These are phyloP conservation scores for Boletus tylopilopsis DNA, from an alignment of 768 basidiomycete species.

Conservation along the genomic window DNA sequence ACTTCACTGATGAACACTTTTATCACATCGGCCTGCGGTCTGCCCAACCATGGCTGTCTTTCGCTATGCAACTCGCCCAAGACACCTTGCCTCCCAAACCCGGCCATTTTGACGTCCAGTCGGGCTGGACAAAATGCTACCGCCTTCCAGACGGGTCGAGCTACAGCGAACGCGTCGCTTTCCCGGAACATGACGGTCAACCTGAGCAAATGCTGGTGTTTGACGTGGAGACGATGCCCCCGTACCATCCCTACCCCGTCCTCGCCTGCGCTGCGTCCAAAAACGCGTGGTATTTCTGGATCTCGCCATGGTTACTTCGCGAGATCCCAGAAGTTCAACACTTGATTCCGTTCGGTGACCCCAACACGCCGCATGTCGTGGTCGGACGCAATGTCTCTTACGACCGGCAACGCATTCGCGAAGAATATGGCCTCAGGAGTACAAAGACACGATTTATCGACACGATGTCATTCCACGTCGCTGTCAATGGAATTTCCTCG, in stretches of 20 bases:
- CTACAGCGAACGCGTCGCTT: conserved; percentile 68
- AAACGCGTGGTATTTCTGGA: conserved; percentile 93
- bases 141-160: conserved; percentile 70
- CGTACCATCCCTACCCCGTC: conserved; percentile 74
- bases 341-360: conserved; percentile 69
- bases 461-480: conserved; percentile 93
- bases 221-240: conserved; percentile 92
- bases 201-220: conserved; percentile 78
- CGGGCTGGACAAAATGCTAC: conserved; percentile 91
- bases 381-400: conserved; percentile 96
- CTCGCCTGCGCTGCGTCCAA: conserved; percentile 85
- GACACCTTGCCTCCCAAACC: conserved; percentile 60
- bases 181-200: conserved; percentile 58
- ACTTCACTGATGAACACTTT: conserved; percentile 89
- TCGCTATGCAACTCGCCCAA: conserved; percentile 57
- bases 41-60: conserved; percentile 73
- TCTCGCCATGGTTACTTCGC: conserved; percentile 87
- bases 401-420: conserved; percentile 76
- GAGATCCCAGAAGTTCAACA: conserved; percentile 56
- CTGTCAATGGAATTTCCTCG: conserved; percentile 90
- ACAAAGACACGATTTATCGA: conserved; percentile 83
- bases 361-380: conserved; percentile 54
- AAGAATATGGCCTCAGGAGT: conserved; percentile 71
- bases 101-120: conserved; percentile 46
- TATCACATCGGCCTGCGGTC: conserved; percentile 65